Evolutionary conservation across 352 stramenopile genomes (phyloP), one percentile per base, ranked within the genome.

Genomic region (Plasmopara viticola): DNA sequence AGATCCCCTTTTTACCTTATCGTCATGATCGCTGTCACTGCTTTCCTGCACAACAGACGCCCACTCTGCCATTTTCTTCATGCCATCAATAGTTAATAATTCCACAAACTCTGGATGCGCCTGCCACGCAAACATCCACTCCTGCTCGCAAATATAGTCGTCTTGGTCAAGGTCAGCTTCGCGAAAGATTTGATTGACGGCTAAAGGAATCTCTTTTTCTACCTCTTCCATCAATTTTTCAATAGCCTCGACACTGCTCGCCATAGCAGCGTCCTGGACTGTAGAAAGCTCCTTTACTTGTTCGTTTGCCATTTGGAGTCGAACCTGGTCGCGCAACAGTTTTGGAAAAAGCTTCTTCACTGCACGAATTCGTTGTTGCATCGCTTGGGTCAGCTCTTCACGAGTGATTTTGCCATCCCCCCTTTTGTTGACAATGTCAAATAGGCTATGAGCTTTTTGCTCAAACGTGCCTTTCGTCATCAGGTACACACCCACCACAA

Each of bases 41-140:
- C n/a, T 15, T 2, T 68, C 59, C 48, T 68, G 64, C 4, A 87
- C 77, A 17, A 87, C 74, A 0, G 77, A 84, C 9, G 78, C 78
- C 78, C 78, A 87, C 48, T 89, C 77, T 20, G 77, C 74, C 46
- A 92, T 78, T 51, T 92, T 92, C 50, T 86, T 86, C 78, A 92
- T 87, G 13, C 78, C 82, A 44, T 92, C 82, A 45, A 92, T 87
- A 0, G 82, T 90, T 69, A 92, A 68, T 40, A 92, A 62, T 56
- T 92, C 82, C 6, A 92, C 78, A 29, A 92, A 86, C 52, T 92
- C 82, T 2, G 82, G 82, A 43, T 90, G 82, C 2, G 73, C 55
- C 45, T 87, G 78, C 78, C 78, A 89, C 40, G 77, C 74, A 29
- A 86, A 85, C n/a, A 90, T 58, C 82, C 82, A 92, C 57, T 92